These are phyloP conservation scores for Tolypocladium tropicale DNA, from an alignment of 2,329 filamentous ascomycete genomes.

Conservation along the genomic window DNA sequence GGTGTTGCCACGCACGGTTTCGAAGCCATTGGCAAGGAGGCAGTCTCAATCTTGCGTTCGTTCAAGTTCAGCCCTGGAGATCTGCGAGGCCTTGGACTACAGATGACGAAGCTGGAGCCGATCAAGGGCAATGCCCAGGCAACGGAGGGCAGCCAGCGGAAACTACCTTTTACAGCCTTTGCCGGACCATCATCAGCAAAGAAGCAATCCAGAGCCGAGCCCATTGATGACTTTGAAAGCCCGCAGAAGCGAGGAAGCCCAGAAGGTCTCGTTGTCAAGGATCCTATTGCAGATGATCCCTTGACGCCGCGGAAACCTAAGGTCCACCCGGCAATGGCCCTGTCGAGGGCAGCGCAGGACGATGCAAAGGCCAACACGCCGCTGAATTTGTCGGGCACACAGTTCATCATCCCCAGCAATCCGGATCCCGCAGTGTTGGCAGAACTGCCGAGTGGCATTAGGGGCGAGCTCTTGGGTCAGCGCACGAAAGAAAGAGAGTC, in stretches of 20 bases:
- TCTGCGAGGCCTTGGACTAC: conserved; percentile 81
- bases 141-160: conserved; percentile 66
- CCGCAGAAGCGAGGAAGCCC: conserved; percentile 20
- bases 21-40: conserved; percentile 66
- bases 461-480: conserved; percentile 60
- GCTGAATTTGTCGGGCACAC: conserved; percentile 74
- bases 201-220: conserved; percentile 30
- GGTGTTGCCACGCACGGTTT: conserved; percentile 74
- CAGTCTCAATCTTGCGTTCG: conserved; percentile 70
- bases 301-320: conserved; percentile 42
- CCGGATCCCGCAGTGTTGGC: conserved; percentile 73
- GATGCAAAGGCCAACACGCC: conserved; percentile 52
- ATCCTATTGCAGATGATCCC: conserved; percentile 47
- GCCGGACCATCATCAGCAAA: conserved; percentile 26
- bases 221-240: conserved; percentile 39
- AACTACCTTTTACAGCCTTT: conserved; percentile 59
- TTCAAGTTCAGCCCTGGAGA: conserved; percentile 85
- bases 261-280: conserved; percentile 21
- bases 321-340: conserved; percentile 40
- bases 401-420: conserved; percentile 82
- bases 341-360: conserved; percentile 36
- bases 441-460: conserved; percentile 76
- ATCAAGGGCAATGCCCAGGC: conserved; percentile 50
- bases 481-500: conserved; percentile 17
- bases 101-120: conserved; percentile 85